Conservation (phyloP, 768 basidiomycete genomes). For the Termitomyces sp. region DNA sequence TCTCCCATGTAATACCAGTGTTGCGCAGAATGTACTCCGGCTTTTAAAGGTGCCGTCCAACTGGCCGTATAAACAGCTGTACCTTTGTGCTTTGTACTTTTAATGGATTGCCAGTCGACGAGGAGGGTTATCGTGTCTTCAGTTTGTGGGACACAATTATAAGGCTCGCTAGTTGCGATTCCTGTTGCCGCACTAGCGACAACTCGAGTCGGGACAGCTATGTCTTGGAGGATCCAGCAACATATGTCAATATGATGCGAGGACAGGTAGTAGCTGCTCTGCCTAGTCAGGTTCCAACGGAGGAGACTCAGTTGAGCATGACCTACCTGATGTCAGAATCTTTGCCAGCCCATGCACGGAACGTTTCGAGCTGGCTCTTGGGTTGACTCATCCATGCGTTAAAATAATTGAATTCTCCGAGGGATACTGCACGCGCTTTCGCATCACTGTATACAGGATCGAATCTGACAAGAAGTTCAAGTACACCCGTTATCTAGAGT, state of each 20-base stretch:
- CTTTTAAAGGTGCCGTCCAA: slow-evolving; percentile 89
- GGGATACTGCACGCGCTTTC: slow-evolving; percentile 62
- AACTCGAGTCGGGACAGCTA: slow-evolving; percentile 75
- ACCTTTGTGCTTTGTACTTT: slow-evolving; percentile 70
- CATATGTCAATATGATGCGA: slow-evolving; percentile 92
- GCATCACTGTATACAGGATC: slow-evolving; percentile 95
- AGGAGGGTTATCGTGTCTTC: slow-evolving; percentile 95
- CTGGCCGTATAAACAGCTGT: slow-evolving; percentile 91
- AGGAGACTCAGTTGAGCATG: background rate
- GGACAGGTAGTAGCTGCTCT: slow-evolving; percentile 82
- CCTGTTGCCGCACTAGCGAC: slow-evolving; percentile 89
- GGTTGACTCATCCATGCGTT: slow-evolving; percentile 98
- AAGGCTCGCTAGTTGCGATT: slow-evolving; percentile 86
- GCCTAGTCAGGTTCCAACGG: slow-evolving; percentile 6
- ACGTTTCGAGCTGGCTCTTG: slow-evolving; percentile 91
- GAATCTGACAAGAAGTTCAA: slow-evolving; percentile 36
- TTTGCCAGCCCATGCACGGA: slow-evolving; percentile 93
- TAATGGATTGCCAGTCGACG: slow-evolving; percentile 87
- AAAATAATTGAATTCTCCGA: slow-evolving; percentile 96
- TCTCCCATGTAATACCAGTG: slow-evolving; percentile 96
- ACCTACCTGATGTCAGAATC: slow-evolving; percentile 84
- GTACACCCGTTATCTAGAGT: background rate
- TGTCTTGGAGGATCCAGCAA: slow-evolving; percentile 79
- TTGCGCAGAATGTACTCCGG: slow-evolving; percentile 87
- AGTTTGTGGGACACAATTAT: slow-evolving; percentile 79